A percentile compares a stretch with the other conserved stretches of the same genome.
Evolutionary conservation across 2,329 filamentous ascomycete genomes (phyloP).

Genomic region (Hawksworthiomyces lignivorus): DNA sequence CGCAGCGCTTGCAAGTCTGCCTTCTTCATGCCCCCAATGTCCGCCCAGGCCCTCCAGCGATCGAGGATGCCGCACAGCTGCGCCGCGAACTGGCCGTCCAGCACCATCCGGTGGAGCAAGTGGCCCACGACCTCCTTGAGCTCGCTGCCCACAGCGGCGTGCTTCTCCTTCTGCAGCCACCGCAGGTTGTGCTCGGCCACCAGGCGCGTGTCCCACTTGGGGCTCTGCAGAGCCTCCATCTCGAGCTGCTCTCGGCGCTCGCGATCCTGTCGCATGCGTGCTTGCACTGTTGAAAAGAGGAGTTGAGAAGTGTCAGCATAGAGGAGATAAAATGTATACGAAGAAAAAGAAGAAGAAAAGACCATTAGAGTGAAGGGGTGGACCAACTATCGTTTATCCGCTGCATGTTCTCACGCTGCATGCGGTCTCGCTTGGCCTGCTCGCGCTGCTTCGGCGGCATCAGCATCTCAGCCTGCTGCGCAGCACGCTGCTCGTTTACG

Average conservation of each 20-base stretch:
- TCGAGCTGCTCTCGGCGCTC: conserved; percentile 38
- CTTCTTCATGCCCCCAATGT: conserved; percentile 45
- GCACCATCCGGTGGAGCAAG: conserved; percentile 45
- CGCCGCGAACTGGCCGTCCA: conserved; percentile 35
- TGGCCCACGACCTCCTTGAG: conserved; percentile 36
- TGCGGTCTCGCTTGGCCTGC: conserved; percentile 32
- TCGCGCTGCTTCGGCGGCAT: conserved; percentile 36
- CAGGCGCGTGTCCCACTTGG: conserved; percentile 42
- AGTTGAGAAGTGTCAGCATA: no score
- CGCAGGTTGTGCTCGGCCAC: conserved; percentile 36
- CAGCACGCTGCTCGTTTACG: conserved; percentile 32
- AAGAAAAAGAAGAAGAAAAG: no score
- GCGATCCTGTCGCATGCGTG: conserved; percentile 28
- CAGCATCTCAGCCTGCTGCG: conserved; percentile 34
- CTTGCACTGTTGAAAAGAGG: conserved; percentile 37
- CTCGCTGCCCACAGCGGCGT: background rate
- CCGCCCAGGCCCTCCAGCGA: conserved; percentile 46
- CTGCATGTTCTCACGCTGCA: conserved; percentile 34
- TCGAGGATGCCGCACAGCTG: conserved; percentile 38
- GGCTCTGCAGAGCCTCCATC: conserved; percentile 45
- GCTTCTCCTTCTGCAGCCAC: conserved; percentile 31
- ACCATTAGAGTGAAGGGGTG: no score
- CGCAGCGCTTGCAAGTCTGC: conserved; percentile 33
- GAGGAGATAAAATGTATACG: no score
- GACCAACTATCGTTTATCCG: conserved; percentile 40